A percentile compares a stretch with the other conserved stretches of the same genome.
phyloP scores from a whole-genome alignment of 768 basidiomycete genomes.

The Kwoniella bestiolae region DNA sequence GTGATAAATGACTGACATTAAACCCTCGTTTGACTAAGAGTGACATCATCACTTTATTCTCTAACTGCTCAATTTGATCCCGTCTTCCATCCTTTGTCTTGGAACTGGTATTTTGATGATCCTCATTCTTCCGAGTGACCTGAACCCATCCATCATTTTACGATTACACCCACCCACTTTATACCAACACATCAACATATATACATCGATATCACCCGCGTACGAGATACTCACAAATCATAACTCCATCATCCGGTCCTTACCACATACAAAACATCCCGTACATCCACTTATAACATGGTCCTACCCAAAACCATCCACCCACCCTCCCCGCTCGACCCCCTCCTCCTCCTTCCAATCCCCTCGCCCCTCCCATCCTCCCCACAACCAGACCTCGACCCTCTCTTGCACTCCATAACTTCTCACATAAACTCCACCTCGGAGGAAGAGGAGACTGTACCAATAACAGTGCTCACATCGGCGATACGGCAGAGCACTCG shows the following conservation, averaged over 20 bases:
- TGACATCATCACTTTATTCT: not conserved
- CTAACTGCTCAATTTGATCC: not conserved
- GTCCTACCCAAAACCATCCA: conserved; percentile 37
- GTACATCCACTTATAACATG: no score
- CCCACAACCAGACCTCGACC: conserved; percentile 28
- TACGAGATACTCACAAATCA: not conserved
- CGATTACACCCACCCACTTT: not conserved
- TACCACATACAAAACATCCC: no score
- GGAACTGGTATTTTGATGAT: not conserved
- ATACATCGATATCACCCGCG: not conserved
- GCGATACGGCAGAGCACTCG: conserved; percentile 40
- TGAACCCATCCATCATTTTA: not conserved
- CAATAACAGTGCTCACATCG: conserved; percentile 29
- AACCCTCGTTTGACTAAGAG: no score
- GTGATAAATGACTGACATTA: not conserved
- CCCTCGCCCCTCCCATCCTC: conserved; percentile 32
- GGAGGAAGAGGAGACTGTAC: not conserved
- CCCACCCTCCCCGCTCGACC: conserved; percentile 36
- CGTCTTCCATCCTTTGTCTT: not conserved
- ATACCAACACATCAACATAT: not conserved
- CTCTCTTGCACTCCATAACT: conserved; percentile 28
- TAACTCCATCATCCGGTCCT: no score
- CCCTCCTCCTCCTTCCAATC: conserved; percentile 43
- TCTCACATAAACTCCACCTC: conserved; percentile 7
- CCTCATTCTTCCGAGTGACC: not conserved